These are phyloP conservation scores for Xanthoparmelia taractica DNA, from an alignment of 495 filamentous ascomycete genomes.

Conservation along the genomic window DNA sequence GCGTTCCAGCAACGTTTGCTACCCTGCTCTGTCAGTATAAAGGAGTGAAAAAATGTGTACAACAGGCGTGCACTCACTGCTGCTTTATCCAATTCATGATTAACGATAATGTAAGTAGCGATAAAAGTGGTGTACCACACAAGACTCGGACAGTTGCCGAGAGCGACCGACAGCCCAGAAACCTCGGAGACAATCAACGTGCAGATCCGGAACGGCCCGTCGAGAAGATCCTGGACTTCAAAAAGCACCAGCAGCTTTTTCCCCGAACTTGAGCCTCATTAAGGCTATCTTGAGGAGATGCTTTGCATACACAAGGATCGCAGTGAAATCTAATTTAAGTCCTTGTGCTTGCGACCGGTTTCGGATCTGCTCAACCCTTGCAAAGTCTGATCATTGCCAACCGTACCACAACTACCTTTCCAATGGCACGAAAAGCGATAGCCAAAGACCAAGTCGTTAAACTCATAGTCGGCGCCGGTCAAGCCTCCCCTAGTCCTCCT, in stretches of 20 bases:
- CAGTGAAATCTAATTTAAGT: neutral
- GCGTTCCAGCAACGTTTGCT: constrained; percentile 85
- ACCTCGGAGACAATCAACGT: neutral
- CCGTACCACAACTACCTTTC: neutral
- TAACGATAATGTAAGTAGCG: neutral
- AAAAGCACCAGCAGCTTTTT: too few species aligned
- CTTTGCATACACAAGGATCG: neutral
- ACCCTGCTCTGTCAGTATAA: constrained; percentile 46
- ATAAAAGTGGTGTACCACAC: neutral
- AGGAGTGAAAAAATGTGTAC: too few species aligned
- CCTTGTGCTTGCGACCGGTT: neutral
- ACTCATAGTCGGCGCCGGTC: constrained; percentile 95
- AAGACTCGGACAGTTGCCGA: too few species aligned
- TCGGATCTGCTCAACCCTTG: neutral
- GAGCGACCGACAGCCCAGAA: neutral
- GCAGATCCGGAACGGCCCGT: constrained; percentile 2
- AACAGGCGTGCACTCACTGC: constrained; percentile 43
- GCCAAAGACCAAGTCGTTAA: constrained; percentile 85
- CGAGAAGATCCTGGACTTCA: neutral
- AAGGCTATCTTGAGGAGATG: neutral
- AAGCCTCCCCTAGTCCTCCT: constrained; percentile 91
- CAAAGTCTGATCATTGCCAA: neutral
- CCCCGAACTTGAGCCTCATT: too few species aligned
- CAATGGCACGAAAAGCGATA: constrained; percentile 70
- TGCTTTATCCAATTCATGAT: constrained; percentile 67